Conservation (phyloP, 2,329 filamentous ascomycete species). For the Pseudopithomyces maydicus region DNA sequence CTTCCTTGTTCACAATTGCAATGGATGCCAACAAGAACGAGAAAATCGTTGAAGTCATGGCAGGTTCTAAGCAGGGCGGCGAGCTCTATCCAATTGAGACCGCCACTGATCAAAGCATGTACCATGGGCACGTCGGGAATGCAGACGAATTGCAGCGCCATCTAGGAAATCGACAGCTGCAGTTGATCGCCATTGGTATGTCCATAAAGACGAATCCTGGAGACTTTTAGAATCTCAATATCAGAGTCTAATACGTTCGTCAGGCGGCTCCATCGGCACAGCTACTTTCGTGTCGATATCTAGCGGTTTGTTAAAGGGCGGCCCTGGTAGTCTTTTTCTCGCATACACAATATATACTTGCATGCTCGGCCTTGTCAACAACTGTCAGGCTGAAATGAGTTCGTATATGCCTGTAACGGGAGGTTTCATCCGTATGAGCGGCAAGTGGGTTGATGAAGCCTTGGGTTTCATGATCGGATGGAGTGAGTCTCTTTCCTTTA, state of each 20-base stretch:
- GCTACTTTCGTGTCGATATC: conserved; percentile 65
- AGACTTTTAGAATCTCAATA: too few species aligned
- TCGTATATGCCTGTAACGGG: conserved; percentile 65
- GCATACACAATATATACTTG: conserved; percentile 60
- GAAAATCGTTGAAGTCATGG: conserved; percentile 12
- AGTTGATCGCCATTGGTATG: conserved; percentile 37
- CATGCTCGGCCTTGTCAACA: conserved; percentile 65
- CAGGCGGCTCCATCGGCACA: conserved; percentile 33
- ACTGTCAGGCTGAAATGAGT: conserved; percentile 66
- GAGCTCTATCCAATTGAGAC: conserved; percentile 17
- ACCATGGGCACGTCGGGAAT: conserved; percentile 15
- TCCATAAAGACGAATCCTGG: not conserved
- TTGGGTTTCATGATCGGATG: conserved; percentile 61
- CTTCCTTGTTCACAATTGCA: not conserved
- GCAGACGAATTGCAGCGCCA: conserved; percentile 32
- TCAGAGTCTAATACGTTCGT: not conserved
- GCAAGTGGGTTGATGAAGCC: conserved; percentile 67
- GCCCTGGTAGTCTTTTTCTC: conserved; percentile 59
- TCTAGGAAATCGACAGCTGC: conserved; percentile 52
- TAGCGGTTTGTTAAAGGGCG: conserved; percentile 53
- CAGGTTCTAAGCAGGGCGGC: not conserved
- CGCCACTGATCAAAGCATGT: not conserved
- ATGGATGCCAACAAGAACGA: conserved; percentile 21
- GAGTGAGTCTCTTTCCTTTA: conserved; percentile 21
- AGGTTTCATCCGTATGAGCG: conserved; percentile 66